Base-by-base conservation (phyloP, 2,329 filamentous ascomycete species). In the Pseudocercospora ulei region DNA sequence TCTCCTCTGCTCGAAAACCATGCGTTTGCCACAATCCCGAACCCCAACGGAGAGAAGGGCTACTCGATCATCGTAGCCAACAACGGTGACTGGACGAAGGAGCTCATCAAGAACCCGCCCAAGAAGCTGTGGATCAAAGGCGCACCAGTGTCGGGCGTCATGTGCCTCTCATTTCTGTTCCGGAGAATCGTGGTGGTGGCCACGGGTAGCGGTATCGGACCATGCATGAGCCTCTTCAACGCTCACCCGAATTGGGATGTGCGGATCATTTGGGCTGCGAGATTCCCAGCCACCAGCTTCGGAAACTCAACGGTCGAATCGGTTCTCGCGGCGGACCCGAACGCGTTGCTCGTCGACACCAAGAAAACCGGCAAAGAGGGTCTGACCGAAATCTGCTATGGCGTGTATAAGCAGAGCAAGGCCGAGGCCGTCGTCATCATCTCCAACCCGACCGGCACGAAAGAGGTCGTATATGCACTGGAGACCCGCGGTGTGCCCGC, bases 371-470 rank as follows among this genome's bases (percentile, higher is more conserved):
- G 76, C 0, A 67, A 78, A 4, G 70, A 76, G 2, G 72, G 83
- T 55, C 70, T 82, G 56, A 52, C 78, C 17, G 65, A 65, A 7
- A 63, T 75, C 29, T 67, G 70, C 24, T 76, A 72, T 50, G 60
- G 65, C 5, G 62, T 78, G 35, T 64, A 63, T 33, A 53, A 51
- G 33, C 59, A 69, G 19, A 64, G 64, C 16, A 48, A 61, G 0
- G 69, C 71, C 1, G 80, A 85, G 65, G 81, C 79, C 2, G 78
- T 84, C 23, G 77, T 83, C 54, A 71, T 84, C 43, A 78, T 86
- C 52, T 76, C 76, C 39, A 86, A 85, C 56, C 73, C 77, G 41
- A 69, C 62, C 40, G 69, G 83, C 20, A 84, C 80, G 11, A 70
- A 69, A 53, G 74, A 73, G 62, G 68, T 85, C 1, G 79, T 85